Conservation (phyloP, 2,329 filamentous ascomycete genomes). For the Alternaria sp. region DNA sequence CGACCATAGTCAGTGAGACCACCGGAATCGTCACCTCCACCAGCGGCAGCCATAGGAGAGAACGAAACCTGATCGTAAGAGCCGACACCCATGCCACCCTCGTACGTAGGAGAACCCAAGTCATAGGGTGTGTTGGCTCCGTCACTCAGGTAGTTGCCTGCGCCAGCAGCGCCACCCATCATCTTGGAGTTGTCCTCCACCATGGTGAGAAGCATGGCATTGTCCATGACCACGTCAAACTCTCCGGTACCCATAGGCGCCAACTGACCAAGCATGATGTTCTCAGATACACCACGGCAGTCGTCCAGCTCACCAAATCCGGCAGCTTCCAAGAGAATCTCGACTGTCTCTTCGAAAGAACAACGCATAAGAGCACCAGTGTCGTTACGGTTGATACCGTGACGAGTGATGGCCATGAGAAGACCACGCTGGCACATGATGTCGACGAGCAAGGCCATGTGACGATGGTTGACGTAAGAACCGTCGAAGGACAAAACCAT, state of each 20-base stretch:
- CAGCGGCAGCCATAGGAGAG: conserved; percentile 78
- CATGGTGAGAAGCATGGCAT: conserved; percentile 93
- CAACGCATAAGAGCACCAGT: conserved; percentile 99
- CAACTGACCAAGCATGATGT: conserved; percentile 97
- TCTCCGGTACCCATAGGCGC: conserved; percentile 97
- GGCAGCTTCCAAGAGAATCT: conserved; percentile 95
- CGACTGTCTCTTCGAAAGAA: conserved; percentile 98
- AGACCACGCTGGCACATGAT: conserved; percentile 96
- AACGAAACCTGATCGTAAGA: conserved; percentile 64
- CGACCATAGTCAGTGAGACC: conserved; percentile 68
- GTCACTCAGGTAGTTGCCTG: conserved; percentile 72
- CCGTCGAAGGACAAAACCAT: conserved; percentile 96
- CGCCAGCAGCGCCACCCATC: conserved; percentile 72
- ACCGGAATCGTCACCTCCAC: conserved; percentile 60
- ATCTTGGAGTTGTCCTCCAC: conserved; percentile 82
- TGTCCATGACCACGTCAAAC: conserved; percentile 91
- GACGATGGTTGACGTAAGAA: conserved; percentile 98
- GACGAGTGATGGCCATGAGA: conserved; percentile 94
- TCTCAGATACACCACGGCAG: conserved; percentile 97
- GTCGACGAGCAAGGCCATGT: conserved; percentile 92
- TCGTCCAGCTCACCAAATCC: conserved; percentile 95
- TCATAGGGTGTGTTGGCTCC: conserved; percentile 96
- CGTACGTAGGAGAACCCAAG: conserved; percentile 67
- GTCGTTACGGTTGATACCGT: conserved; percentile 97
- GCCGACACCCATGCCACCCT: conserved; percentile 66